A percentile compares a stretch with the other conserved stretches of the same genome.
Evolutionary conservation across 2,329 filamentous ascomycete species (phyloP).

Genomic region (Thelonectria olida): DNA sequence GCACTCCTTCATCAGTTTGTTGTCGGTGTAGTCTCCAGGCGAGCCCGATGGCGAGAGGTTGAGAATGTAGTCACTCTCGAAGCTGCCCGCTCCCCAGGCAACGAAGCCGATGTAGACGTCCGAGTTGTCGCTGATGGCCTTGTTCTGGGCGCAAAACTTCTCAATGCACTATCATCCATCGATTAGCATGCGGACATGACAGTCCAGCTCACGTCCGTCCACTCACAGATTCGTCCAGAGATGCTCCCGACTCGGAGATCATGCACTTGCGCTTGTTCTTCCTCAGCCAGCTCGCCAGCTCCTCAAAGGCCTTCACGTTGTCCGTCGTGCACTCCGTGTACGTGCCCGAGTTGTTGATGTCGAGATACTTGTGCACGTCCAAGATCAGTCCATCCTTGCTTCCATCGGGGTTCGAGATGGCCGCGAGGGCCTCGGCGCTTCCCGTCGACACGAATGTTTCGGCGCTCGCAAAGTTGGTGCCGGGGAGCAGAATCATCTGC

Average conservation of each 20-base stretch:
- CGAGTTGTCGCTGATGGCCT: conserved; percentile 55
- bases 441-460: conserved; percentile 58
- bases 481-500: conserved; percentile 69
- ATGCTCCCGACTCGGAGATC: conserved; percentile 63
- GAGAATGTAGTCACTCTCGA: conserved; percentile 52
- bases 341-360: conserved; percentile 65
- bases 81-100: conserved; percentile 57
- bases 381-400: conserved; percentile 64
- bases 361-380: conserved; percentile 70
- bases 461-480: conserved; percentile 66
- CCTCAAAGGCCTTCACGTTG: conserved; percentile 58
- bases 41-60: conserved; percentile 50
- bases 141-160: conserved; percentile 57
- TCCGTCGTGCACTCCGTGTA: conserved; percentile 61
- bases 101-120: conserved; percentile 59
- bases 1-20: conserved; percentile 54
- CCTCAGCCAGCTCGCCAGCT: conserved; percentile 57
- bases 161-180: conserved; percentile 47
- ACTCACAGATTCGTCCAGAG: conserved; percentile 50
- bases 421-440: conserved; percentile 59
- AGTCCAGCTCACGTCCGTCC: background rate
- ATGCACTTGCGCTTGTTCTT: conserved; percentile 58
- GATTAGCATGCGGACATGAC: conserved; percentile 13
- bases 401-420: conserved; percentile 67
- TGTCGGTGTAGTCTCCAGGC: conserved; percentile 45